Evolutionary conservation across 2,329 filamentous ascomycete species (phyloP).

Genomic region (Xylaria arbuscula): DNA sequence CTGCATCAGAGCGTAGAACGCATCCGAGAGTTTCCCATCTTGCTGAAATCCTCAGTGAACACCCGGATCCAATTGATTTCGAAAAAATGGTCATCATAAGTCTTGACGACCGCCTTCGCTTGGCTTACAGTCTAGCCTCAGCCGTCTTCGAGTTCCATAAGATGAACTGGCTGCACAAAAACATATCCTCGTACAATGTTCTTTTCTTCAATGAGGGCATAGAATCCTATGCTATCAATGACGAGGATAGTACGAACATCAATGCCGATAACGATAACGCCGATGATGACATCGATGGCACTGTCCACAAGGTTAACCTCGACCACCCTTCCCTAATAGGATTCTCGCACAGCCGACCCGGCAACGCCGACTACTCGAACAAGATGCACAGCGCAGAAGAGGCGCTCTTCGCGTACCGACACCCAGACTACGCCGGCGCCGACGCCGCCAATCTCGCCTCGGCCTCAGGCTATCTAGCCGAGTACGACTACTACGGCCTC

Average conservation of each 20-base stretch:
- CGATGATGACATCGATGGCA: neutral
- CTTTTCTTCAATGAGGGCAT: neutral
- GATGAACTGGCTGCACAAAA: conserved; percentile 1
- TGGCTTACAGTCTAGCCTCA: neutral
- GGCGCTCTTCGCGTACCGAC: conserved; percentile 2
- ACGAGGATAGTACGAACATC: neutral
- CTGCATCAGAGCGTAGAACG: neutral
- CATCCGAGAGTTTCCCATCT: neutral
- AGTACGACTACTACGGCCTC: conserved; percentile 12
- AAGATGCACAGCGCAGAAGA: neutral
- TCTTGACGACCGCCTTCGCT: neutral
- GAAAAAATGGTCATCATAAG: neutral
- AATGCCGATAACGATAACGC: neutral
- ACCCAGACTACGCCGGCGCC: neutral
- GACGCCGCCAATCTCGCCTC: neutral
- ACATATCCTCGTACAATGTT: neutral
- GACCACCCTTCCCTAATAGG: neutral
- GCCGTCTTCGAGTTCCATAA: neutral
- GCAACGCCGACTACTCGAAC: neutral
- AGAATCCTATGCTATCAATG: neutral
- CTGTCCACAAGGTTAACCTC: neutral
- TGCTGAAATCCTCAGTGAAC: neutral
- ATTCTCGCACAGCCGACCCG: neutral
- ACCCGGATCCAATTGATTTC: neutral
- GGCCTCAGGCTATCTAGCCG: neutral